Evolutionary conservation across 2,329 filamentous ascomycete genomes (phyloP).

Genomic region (Fusarium sp.): DNA sequence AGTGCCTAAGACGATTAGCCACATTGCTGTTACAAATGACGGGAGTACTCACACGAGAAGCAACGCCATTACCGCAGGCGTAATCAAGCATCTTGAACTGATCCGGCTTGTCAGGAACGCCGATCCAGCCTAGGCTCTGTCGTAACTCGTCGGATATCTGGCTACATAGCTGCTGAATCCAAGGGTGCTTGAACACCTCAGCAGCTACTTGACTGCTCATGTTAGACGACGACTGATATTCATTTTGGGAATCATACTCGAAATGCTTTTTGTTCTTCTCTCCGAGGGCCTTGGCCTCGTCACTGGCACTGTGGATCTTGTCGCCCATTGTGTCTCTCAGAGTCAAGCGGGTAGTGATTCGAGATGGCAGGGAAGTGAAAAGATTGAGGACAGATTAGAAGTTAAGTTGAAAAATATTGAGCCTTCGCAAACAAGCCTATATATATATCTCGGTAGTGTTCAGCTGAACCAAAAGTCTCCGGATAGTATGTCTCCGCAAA

Average conservation of each 20-base stretch:
- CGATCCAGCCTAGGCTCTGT: background rate
- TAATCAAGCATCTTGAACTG: background rate
- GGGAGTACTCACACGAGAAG: background rate
- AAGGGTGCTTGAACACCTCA: background rate
- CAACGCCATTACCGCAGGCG: background rate
- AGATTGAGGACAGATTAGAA: accelerated
- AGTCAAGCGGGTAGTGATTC: accelerated
- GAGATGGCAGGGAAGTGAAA: accelerated
- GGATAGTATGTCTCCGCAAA: background rate
- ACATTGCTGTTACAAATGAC: accelerated
- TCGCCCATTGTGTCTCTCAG: background rate
- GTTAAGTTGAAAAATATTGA: accelerated
- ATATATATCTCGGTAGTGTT: background rate
- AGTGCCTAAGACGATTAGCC: background rate
- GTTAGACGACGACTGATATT: accelerated
- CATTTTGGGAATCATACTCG: accelerated
- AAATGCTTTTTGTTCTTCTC: background rate
- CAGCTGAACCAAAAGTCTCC: background rate
- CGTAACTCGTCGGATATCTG: background rate
- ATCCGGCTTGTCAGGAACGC: accelerated
- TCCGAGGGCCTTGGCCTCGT: background rate
- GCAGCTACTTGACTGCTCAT: background rate
- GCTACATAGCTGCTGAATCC: background rate
- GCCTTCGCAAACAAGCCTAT: accelerated
- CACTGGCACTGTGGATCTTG: background rate